Evolutionary conservation across 2,329 filamentous ascomycete genomes (phyloP).

Genomic region (Paramyrothecium sp.): DNA sequence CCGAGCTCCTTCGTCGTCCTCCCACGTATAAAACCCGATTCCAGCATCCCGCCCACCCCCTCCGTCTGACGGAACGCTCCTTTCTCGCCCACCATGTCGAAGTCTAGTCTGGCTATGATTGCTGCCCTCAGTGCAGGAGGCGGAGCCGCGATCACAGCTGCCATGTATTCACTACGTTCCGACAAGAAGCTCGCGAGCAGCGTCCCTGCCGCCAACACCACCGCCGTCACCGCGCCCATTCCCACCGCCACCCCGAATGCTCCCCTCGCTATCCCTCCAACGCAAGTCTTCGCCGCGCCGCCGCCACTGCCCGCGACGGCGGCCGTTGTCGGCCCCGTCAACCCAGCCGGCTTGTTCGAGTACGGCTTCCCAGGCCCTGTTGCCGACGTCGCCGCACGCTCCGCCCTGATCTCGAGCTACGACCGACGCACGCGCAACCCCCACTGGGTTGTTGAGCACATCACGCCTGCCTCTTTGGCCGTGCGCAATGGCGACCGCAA

Average conservation of each 20-base stretch:
- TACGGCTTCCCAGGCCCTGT: slow-evolving; percentile 93
- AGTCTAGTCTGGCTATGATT: slow-evolving; percentile 72
- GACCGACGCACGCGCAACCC: slow-evolving; percentile 91
- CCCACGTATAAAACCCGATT: not conserved
- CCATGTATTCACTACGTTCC: slow-evolving; percentile 61
- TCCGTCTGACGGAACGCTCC: not conserved
- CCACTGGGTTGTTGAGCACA: slow-evolving; percentile 94
- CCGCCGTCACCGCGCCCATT: slow-evolving; percentile 23
- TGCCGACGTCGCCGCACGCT: slow-evolving; percentile 73
- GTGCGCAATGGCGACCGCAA: slow-evolving; percentile 77
- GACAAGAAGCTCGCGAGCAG: slow-evolving; percentile 42
- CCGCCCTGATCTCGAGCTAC: slow-evolving; percentile 81
- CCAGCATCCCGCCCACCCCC: not conserved
- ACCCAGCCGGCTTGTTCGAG: slow-evolving; percentile 75
- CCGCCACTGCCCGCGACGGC: slow-evolving; percentile 23
- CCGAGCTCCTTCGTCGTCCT: not conserved
- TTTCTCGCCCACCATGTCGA: slow-evolving; percentile 63
- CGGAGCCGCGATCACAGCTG: slow-evolving; percentile 71
- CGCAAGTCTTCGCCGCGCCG: slow-evolving; percentile 48
- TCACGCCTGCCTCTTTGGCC: slow-evolving; percentile 82
- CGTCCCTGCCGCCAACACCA: slow-evolving; percentile 24
- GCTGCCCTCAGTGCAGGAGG: slow-evolving; percentile 75
- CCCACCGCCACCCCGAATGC: slow-evolving; percentile 25
- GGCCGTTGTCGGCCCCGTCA: slow-evolving; percentile 51
- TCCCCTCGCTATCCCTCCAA: slow-evolving; percentile 50